Percentiles rank a stretch among this genome's conserved stretches.
Evolutionary conservation across 139 green algal genomes (phyloP).

Genomic region (Chlorella vulgaris): DNA sequence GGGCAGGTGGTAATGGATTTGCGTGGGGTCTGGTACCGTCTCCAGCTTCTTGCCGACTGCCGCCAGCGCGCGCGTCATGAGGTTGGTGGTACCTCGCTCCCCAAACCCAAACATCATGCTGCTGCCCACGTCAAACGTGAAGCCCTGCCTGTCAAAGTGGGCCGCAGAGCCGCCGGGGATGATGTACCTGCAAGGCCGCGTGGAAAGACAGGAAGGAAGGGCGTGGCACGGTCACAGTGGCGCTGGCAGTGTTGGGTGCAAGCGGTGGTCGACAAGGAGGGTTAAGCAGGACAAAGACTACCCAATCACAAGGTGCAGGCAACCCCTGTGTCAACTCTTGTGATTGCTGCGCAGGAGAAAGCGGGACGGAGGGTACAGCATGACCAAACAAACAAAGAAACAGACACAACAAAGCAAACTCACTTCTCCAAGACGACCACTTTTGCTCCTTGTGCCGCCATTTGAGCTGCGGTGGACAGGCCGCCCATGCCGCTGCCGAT

Average conservation of each 20-base stretch:
- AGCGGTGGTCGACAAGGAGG: too few species aligned
- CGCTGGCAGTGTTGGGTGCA: too few species aligned
- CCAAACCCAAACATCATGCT: conserved; percentile 99
- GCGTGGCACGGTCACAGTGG: too few species aligned
- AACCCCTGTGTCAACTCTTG: too few species aligned
- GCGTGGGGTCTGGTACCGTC: conserved; percentile 89
- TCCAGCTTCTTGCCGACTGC: conserved; percentile 82
- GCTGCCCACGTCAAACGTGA: conserved; percentile 93
- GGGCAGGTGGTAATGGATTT: conserved; percentile 96
- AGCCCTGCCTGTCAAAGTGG: conserved; percentile 90
- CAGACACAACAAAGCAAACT: neutral
- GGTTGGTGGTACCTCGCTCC: conserved; percentile 90
- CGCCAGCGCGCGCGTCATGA: conserved; percentile 90
- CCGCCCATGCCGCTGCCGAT: conserved; percentile 93
- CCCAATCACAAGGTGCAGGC: too few species aligned
- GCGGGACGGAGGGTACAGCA: too few species aligned
- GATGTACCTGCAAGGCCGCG: conserved; percentile 74
- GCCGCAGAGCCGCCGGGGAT: conserved; percentile 90
- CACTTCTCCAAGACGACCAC: conserved; percentile 89
- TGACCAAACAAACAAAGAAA: neutral
- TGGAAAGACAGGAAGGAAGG: neutral
- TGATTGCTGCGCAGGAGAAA: too few species aligned
- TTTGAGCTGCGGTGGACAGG: conserved; percentile 82
- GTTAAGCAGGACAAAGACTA: too few species aligned
- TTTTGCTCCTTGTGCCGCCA: conserved; percentile 79